Conservation (phyloP, 1,139 yeast species). For the Casaregolazyma suthepensis region DNA sequence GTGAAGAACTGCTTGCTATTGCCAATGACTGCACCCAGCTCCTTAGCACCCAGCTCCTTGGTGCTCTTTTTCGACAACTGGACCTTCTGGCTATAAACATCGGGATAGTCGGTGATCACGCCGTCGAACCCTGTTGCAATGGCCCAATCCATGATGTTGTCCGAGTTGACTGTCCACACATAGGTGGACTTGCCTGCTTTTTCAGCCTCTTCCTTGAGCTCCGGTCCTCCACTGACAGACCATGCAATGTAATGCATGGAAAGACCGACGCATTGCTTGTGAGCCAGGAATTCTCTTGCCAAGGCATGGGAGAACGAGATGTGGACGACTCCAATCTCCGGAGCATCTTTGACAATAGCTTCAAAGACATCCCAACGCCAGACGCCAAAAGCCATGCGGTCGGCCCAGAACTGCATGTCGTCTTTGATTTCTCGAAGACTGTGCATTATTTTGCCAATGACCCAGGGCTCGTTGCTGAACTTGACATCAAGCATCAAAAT, state of each 20-base stretch:
- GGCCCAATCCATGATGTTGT: slow-evolving; percentile 39
- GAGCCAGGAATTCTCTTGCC: slow-evolving; percentile 33
- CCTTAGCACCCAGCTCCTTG: slow-evolving; percentile 17
- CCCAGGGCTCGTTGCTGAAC: slow-evolving; percentile 54
- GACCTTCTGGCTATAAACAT: slow-evolving; percentile 20
- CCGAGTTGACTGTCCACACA: slow-evolving; percentile 75
- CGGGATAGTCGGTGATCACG: slow-evolving; percentile 57
- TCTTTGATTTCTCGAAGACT: slow-evolving; percentile 48
- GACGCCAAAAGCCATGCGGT: slow-evolving; percentile 66
- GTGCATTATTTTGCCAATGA: slow-evolving; percentile 48
- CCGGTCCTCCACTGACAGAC: slow-evolving; percentile 38
- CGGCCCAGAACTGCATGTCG: slow-evolving; percentile 54
- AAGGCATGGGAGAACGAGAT: slow-evolving; percentile 43
- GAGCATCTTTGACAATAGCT: slow-evolving; percentile 40
- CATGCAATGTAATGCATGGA: slow-evolving; percentile 40
- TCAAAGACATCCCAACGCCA: slow-evolving; percentile 70
- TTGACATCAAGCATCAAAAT: slow-evolving; percentile 80
- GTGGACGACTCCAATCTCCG: slow-evolving; percentile 44
- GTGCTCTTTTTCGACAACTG: slow-evolving; percentile 12
- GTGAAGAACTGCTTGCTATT: slow-evolving; percentile 11
- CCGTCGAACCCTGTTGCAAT: slow-evolving; percentile 51
- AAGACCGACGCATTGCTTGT: slow-evolving; percentile 38
- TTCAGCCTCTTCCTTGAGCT: slow-evolving; percentile 33
- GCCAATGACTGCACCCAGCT: slow-evolving; percentile 12
- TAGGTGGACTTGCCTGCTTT: slow-evolving; percentile 49